Evolutionary conservation across 2,329 filamentous ascomycete species (phyloP).

Genomic region (Parastagonospora avenae): DNA sequence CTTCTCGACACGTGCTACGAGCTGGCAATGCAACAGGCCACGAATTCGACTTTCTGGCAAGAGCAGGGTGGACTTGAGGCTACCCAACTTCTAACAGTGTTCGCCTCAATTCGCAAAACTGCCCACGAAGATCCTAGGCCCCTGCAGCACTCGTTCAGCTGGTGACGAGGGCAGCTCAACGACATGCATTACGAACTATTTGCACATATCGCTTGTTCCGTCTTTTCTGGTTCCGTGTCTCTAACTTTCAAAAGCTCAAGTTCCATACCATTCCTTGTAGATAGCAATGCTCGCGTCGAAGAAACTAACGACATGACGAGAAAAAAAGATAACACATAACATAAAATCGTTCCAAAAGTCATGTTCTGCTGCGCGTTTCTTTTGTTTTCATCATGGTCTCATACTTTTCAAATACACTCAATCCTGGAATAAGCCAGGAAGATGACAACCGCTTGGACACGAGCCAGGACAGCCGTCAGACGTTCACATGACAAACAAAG

Average conservation of each 20-base stretch:
- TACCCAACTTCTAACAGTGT: constrained; percentile 37
- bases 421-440: too few species aligned
- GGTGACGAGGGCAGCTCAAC: constrained; percentile 21
- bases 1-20: constrained; percentile 44
- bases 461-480: too few species aligned
- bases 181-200: background rate
- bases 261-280: constrained; percentile 1
- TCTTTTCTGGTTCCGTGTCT: background rate
- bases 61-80: constrained; percentile 41
- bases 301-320: constrained; percentile 6
- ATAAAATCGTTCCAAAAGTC: too few species aligned
- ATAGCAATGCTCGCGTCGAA: constrained; percentile 10
- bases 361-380: too few species aligned
- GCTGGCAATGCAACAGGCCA: constrained; percentile 42
- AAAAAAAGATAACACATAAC: background rate
- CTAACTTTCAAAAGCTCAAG: background rate
- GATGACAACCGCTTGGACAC: too few species aligned
- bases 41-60: constrained; percentile 40
- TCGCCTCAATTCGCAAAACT: constrained; percentile 36
- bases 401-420: too few species aligned
- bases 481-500: too few species aligned
- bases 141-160: constrained; percentile 38
- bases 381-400: too few species aligned
- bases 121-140: constrained; percentile 21
- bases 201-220: background rate